Evolutionary conservation across 2,329 filamentous ascomycete genomes (phyloP).

Genomic region (Hirsutella rhossiliensis): DNA sequence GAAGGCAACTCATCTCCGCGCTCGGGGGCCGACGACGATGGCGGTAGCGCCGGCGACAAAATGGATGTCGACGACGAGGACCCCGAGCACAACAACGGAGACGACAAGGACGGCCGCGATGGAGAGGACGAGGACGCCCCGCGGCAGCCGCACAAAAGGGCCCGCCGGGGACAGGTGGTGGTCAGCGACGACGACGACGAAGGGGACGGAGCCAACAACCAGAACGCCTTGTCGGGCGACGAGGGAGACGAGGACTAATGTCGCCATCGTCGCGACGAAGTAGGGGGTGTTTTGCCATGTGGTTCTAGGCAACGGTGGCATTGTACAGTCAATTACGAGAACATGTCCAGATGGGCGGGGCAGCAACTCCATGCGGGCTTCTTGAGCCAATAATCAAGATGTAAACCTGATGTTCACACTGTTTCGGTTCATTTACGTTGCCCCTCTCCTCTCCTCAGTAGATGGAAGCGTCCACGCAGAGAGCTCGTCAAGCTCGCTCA

Average conservation of each 20-base stretch:
- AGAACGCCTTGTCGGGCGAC: conserved; percentile 10
- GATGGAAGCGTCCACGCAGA: too few relatives aligned
- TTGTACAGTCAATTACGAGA: too few relatives aligned
- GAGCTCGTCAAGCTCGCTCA: too few relatives aligned
- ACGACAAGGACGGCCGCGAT: conserved; percentile 18
- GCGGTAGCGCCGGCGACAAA: conserved; percentile 25
- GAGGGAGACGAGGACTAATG: conserved; percentile 16
- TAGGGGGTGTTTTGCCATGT: too few relatives aligned
- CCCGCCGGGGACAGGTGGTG: conserved; percentile 37
- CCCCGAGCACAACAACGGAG: conserved; percentile 2
- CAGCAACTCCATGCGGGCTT: too few relatives aligned
- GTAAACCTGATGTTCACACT: too few relatives aligned
- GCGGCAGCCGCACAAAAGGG: conserved; percentile 31
- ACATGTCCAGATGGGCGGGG: too few relatives aligned
- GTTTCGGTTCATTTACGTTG: too few relatives aligned
- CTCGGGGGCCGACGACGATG: conserved; percentile 24
- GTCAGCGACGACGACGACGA: conserved; percentile 40
- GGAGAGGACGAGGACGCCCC: conserved; percentile 38
- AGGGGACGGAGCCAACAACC: conserved; percentile 5
- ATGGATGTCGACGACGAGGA: conserved; percentile 40
- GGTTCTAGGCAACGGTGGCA: too few relatives aligned
- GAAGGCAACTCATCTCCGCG: conserved; percentile 22
- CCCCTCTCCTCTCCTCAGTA: too few relatives aligned
- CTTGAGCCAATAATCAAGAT: too few relatives aligned
- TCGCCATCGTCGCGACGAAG: background rate